Evolutionary conservation across 169 alveolate species (phyloP), one percentile per base, ranked within the genome.

Genomic region (Plasmodium yoelii): DNA sequence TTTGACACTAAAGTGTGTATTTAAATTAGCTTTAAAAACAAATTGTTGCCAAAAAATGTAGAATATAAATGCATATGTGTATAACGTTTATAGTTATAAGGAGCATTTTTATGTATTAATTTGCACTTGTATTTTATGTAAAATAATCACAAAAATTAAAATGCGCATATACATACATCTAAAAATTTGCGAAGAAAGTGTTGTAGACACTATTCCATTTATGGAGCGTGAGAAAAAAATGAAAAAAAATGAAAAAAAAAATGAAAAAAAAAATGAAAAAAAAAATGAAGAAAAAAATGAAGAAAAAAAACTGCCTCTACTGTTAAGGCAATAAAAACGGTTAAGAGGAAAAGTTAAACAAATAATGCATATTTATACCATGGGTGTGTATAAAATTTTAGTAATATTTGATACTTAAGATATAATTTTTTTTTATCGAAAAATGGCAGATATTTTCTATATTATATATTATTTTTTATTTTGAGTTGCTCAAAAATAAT

Each of bases 401-500:
- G 42, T 34, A 5, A 34, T 34, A 34, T 34, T 4, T 34, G 42
- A 5, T 5, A 34, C 42, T 34, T 0, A 5, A 0, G 4, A 5
- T 34, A 34, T 4, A 3, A 28, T 2, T 34, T 3, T 34, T 28
- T 28, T 34, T 34, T 34, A 34, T 34, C 42, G 26, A 34, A 7
- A 34, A 34, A 34, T 34, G 6, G 2, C 42, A 3, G 7, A 34
- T 3, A 34, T 3, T 34, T 3, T 6, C 42, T 34, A 34, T 0
- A 34, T 63, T 69, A 53, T 28, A 22, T 7, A n/a, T 12, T 34
- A 59, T 63, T 61, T 22, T 47, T 19, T 26, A 88, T 19, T 63
- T 87, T 88, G 24, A 92, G 72, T 34, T 92, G 95, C 59, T 95
- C 96, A 75, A 93, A 94, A 26, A 94, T 88, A 44, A 95, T 92